Conservation (phyloP, 768 basidiomycete species). For the Lactifluus rugatus region DNA sequence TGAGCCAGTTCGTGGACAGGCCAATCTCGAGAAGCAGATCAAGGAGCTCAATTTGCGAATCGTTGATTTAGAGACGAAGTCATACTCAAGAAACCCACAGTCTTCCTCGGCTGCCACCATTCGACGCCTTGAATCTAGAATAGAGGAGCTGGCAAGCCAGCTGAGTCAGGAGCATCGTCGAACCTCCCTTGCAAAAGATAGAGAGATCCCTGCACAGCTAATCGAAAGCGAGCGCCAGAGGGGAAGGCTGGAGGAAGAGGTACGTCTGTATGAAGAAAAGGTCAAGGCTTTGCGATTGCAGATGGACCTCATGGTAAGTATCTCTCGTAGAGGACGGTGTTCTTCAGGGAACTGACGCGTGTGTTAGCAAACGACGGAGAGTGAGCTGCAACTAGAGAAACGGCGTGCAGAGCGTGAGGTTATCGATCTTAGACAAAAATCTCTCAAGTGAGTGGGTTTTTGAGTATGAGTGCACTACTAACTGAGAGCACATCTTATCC, state of each 20-base stretch:
- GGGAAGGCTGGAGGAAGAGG: conserved; percentile 54
- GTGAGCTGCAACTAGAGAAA: conserved; percentile 57
- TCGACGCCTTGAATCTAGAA: conserved; percentile 54
- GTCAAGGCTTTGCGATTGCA: conserved; percentile 44
- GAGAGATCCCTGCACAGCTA: conserved; percentile 45
- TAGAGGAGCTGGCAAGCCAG: conserved; percentile 62
- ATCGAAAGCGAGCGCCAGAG: conserved; percentile 56
- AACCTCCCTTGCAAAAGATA: conserved; percentile 31
- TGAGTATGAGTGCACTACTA: not conserved
- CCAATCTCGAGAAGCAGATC: conserved; percentile 72
- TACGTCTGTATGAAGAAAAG: conserved; percentile 48
- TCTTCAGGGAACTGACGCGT: conserved; percentile 1
- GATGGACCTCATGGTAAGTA: conserved; percentile 54
- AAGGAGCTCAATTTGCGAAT: conserved; percentile 79
- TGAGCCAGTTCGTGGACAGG: conserved; percentile 34
- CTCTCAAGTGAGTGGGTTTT: conserved; percentile 44
- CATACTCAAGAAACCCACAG: conserved; percentile 46
- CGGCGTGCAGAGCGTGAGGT: conserved; percentile 71
- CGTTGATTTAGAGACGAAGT: conserved; percentile 73
- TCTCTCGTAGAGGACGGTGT: not conserved
- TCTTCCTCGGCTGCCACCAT: conserved; percentile 30
- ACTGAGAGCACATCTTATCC: not conserved
- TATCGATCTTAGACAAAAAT: conserved; percentile 59
- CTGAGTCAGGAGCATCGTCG: conserved; percentile 39
- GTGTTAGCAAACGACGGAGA: conserved; percentile 59